Evolutionary conservation across 2,329 filamentous ascomycete species (phyloP).

Genomic region (Trichoderma aggressivum): DNA sequence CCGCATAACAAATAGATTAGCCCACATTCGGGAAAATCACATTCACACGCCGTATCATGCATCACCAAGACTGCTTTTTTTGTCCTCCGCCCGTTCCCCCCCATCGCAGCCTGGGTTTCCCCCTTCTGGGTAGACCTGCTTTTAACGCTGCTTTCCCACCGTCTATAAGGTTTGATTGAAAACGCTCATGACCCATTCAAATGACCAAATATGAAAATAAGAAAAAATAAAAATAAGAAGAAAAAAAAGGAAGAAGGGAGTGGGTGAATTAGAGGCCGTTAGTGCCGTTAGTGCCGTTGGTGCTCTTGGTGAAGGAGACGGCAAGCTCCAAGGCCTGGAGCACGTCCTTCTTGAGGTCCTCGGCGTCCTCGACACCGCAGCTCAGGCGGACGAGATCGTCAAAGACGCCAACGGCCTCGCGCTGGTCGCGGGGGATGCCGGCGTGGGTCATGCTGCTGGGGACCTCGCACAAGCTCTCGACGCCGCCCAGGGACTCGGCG

Average conservation of each 20-base stretch:
- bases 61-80: not conserved
- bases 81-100: not conserved
- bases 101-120: not conserved
- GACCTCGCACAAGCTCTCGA: constrained; percentile 88
- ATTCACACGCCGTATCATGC: constrained; percentile 5
- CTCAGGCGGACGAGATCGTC: constrained; percentile 92
- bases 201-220: not conserved
- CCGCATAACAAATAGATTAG: not conserved
- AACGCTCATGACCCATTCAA: constrained; percentile 4
- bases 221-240: not conserved
- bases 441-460: constrained; percentile 96
- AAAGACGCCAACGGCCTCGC: constrained; percentile 89
- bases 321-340: constrained; percentile 78
- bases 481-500: constrained; percentile 86
- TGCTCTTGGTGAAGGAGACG: constrained; percentile 39
- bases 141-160: not conserved
- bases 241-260: not conserved
- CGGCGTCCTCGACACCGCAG: constrained; percentile 88
- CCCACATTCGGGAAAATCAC: not conserved
- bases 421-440: constrained; percentile 84
- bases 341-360: constrained; percentile 79
- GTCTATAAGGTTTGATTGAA: constrained; percentile 12
- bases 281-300: constrained; percentile 29
- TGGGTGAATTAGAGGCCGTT: constrained; percentile 24
- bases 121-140: not conserved